phyloP scores from a whole-genome alignment of 2,329 filamentous ascomycete species.

The Aspergillus udagawae region DNA sequence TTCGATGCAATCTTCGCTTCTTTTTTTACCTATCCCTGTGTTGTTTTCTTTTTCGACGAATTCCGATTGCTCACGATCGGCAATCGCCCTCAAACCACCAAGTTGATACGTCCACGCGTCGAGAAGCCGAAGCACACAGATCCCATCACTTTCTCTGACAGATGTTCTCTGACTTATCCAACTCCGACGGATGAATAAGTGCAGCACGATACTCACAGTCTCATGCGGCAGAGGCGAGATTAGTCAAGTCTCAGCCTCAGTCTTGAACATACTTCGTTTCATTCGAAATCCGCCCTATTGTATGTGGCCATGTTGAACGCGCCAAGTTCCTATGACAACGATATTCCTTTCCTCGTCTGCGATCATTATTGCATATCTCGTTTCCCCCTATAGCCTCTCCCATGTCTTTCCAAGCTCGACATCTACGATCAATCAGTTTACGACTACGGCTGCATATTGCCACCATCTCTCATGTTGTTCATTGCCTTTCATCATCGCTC shows the following conservation, averaged over 20 bases:
- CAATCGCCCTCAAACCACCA: not conserved
- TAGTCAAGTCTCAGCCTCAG: not conserved
- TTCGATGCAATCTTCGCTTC: conserved; percentile 3
- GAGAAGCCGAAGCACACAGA: conserved; percentile 9
- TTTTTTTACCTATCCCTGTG: not conserved
- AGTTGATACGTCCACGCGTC: conserved; percentile 4
- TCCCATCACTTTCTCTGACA: conserved; percentile 7
- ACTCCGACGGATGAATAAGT: conserved; percentile 1
- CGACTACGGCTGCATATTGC: not conserved
- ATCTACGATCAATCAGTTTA: not conserved
- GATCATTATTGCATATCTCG: not conserved
- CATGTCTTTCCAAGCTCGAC: not conserved
- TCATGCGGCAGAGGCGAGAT: not conserved
- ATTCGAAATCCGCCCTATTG: not conserved
- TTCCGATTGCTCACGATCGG: conserved; percentile 11
- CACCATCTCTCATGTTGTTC: conserved; percentile 4
- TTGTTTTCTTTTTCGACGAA: conserved; percentile 1
- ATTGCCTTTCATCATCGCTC: not conserved
- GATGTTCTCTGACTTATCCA: conserved; percentile 8
- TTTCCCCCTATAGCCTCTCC: not conserved
- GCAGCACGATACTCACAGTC: not conserved
- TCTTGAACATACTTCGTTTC: not conserved
- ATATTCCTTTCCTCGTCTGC: not conserved
- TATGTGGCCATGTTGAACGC: not conserved
- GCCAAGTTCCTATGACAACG: not conserved